Evolutionary conservation across 2,329 filamentous ascomycete species (phyloP).

Genomic region (Fusarium sp.): DNA sequence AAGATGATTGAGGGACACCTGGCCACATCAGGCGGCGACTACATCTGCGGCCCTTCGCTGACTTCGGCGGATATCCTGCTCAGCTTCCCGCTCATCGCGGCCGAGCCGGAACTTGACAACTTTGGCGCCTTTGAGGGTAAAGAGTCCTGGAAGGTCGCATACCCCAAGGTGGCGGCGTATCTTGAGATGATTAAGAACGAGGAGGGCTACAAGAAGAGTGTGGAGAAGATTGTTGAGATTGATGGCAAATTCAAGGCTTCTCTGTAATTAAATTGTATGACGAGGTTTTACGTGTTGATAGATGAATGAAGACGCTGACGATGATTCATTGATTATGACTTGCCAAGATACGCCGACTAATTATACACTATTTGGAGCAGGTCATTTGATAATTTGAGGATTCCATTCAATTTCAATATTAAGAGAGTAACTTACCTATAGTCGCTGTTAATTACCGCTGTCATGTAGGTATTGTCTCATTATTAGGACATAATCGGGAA

Average conservation of each 20-base stretch:
- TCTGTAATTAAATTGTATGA: conserved; percentile 16
- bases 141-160: conserved; percentile 54
- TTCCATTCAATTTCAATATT: neutral
- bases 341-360: neutral
- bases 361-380: neutral
- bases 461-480: neutral
- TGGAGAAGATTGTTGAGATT: conserved; percentile 63
- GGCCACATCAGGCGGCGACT: conserved; percentile 58
- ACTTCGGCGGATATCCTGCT: conserved; percentile 67
- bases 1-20: conserved; percentile 64
- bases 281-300: neutral
- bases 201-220: conserved; percentile 62
- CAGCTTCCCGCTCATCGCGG: conserved; percentile 64
- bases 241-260: conserved; percentile 55
- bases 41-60: conserved; percentile 63
- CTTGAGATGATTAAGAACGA: conserved; percentile 59
- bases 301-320: neutral
- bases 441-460: neutral
- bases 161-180: conserved; percentile 62
- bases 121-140: conserved; percentile 59
- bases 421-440: neutral
- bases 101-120: conserved; percentile 54
- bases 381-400: neutral
- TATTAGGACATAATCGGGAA: neutral
- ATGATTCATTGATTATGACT: neutral